Evolutionary conservation across 331 rosid genomes (phyloP).

Genomic region (Stylosanthes scabra): DNA sequence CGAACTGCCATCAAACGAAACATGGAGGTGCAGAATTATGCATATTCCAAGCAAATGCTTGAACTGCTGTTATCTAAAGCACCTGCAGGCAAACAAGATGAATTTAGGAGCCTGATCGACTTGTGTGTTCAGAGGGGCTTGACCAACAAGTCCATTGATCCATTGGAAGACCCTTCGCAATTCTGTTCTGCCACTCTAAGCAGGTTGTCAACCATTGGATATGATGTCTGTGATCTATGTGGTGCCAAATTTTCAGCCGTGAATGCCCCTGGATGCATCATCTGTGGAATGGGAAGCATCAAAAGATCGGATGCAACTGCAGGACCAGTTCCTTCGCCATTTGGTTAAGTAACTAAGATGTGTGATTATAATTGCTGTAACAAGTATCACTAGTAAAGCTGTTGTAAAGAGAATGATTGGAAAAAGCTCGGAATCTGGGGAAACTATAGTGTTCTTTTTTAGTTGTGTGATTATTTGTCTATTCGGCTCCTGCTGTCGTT

Average conservation of each 20-base stretch:
- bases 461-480: constrained; percentile 33
- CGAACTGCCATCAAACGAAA: constrained; percentile 97
- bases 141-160: constrained; percentile 93
- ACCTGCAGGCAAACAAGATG: constrained; percentile 91
- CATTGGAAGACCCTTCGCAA: constrained; percentile 95
- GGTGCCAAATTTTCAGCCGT: constrained; percentile 97
- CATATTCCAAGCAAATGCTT: constrained; percentile 94
- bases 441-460: constrained; percentile 15
- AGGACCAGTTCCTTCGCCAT: constrained; percentile 93
- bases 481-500: background rate
- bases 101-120: constrained; percentile 81
- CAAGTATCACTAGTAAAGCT: background rate
- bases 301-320: constrained; percentile 89
- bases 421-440: background rate
- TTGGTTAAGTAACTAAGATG: constrained; percentile 65
- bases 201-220: constrained; percentile 94
- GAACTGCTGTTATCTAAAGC: constrained; percentile 93
- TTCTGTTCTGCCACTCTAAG: constrained; percentile 97
- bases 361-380: constrained; percentile 4
- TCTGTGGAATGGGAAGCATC: constrained; percentile 98
- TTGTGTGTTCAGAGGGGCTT: constrained; percentile 95
- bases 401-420: constrained; percentile 18
- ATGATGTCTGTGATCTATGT: constrained; percentile 96
- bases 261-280: constrained; percentile 84
- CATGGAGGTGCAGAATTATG: constrained; percentile 95